These are phyloP conservation scores for Amaranthus hypochondriacus DNA, from an alignment of 148 eudicot species.

Conservation along the genomic window DNA sequence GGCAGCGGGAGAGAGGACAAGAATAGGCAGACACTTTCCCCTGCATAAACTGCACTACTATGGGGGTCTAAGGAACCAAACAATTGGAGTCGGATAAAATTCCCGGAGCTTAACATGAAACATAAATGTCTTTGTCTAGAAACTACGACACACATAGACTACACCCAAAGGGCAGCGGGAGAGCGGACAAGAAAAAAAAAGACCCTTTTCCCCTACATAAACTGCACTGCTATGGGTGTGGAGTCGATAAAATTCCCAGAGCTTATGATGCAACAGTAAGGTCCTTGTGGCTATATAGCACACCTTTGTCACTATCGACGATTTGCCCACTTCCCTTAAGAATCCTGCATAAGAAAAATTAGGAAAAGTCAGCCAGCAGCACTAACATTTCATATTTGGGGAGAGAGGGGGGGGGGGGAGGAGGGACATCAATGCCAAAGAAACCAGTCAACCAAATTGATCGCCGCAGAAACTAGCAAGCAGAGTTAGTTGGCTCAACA, in stretches of 20 bases:
- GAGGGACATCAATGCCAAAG: too few species aligned
- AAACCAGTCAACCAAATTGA: too few species aligned
- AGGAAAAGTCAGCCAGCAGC: background rate
- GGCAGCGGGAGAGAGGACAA: constrained; percentile 33
- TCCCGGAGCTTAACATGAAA: background rate
- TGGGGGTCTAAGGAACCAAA: constrained; percentile 8
- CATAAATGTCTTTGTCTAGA: background rate
- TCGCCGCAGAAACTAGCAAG: too few species aligned
- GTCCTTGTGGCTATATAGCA: constrained; percentile 77
- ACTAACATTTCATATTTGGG: background rate
- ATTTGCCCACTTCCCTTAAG: constrained; percentile 83
- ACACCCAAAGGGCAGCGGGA: constrained; percentile 34
- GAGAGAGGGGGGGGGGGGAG: too few species aligned
- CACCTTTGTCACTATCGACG: constrained; percentile 72
- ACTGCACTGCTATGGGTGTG: constrained; percentile 26
- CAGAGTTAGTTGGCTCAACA: too few species aligned
- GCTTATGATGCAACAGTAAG: constrained; percentile 28
- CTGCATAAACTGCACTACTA: constrained; percentile 25
- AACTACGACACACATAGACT: constrained; percentile 17
- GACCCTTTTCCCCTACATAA: constrained; percentile 16
- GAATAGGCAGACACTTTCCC: constrained; percentile 20
- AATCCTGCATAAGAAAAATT: constrained; percentile 43
- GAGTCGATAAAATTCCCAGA: constrained; percentile 1
- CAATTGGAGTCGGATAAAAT: background rate
- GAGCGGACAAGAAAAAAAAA: constrained; percentile 22